phyloP scores from a whole-genome alignment of 805 yeast species.

The Kazachstania viticola region DNA sequence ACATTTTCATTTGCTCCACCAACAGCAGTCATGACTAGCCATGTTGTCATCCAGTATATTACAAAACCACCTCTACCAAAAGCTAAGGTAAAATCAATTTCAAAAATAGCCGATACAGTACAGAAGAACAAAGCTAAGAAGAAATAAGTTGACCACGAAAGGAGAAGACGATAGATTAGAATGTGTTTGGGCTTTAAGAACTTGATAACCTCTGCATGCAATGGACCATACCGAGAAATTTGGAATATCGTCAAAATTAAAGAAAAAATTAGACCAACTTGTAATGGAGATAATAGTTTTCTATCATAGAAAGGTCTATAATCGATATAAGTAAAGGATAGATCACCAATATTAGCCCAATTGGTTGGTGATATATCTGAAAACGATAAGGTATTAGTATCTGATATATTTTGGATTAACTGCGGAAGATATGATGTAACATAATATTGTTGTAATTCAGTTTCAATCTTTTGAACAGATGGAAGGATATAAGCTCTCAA shows the following conservation, averaged over 20 bases:
- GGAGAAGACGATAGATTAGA: slow-evolving; percentile 38
- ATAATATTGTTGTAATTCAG: neutral
- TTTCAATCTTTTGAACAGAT: neutral
- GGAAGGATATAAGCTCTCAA: slow-evolving; percentile 36
- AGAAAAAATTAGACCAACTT: slow-evolving; percentile 63
- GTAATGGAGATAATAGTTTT: slow-evolving; percentile 52
- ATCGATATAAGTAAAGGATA: slow-evolving; percentile 26
- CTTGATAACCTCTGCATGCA: slow-evolving; percentile 40
- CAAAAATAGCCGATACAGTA: slow-evolving; percentile 55
- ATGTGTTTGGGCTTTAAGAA: slow-evolving; percentile 34
- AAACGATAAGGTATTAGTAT: neutral
- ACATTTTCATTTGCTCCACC: slow-evolving; percentile 64
- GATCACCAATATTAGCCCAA: neutral
- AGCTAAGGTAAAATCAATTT: slow-evolving; percentile 42
- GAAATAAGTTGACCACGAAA: slow-evolving; percentile 40
- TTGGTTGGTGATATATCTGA: neutral
- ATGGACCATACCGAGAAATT: slow-evolving; percentile 42
- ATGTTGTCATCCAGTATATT: slow-evolving; percentile 59
- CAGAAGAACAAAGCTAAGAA: slow-evolving; percentile 47
- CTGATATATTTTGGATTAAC: neutral
- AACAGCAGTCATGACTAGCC: slow-evolving; percentile 58
- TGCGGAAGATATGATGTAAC: neutral
- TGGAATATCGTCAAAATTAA: slow-evolving; percentile 64
- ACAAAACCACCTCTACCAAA: slow-evolving; percentile 64
- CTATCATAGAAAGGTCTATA: slow-evolving; percentile 37